Evolutionary conservation across 1,139 yeast species (phyloP).

Genomic region (Protomyces lactucae-debilis): DNA sequence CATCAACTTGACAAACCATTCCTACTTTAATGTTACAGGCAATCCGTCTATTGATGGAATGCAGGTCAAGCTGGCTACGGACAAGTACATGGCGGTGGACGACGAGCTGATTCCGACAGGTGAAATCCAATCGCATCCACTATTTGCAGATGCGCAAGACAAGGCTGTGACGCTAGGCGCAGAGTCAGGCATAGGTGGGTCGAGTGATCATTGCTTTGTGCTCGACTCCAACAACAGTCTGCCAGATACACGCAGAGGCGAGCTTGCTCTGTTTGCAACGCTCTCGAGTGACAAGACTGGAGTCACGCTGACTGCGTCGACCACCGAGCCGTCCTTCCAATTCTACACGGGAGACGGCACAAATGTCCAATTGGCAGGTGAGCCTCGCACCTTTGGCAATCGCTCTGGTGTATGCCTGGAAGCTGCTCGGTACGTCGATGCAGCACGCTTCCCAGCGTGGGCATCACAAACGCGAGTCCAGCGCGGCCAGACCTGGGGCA

Average conservation of each 20-base stretch:
- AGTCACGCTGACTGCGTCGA: slow-evolving; percentile 45
- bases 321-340: slow-evolving; percentile 68
- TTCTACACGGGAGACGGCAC: slow-evolving; percentile 59
- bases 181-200: slow-evolving; percentile 40
- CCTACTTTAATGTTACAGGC: slow-evolving; percentile 42
- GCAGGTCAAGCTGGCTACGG: slow-evolving; percentile 38
- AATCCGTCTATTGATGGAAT: slow-evolving; percentile 37
- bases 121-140: slow-evolving; percentile 39
- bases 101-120: slow-evolving; percentile 52
- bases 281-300: slow-evolving; percentile 50
- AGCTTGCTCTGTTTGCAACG: slow-evolving; percentile 44
- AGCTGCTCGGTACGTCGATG: slow-evolving; percentile 58
- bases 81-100: slow-evolving; percentile 42
- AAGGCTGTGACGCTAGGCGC: slow-evolving; percentile 35
- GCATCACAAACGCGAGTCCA: slow-evolving; percentile 49
- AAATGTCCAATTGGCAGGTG: slow-evolving; percentile 41
- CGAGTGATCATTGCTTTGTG: slow-evolving; percentile 51
- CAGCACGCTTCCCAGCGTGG: slow-evolving; percentile 51
- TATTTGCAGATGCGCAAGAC: slow-evolving; percentile 14
- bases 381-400: slow-evolving; percentile 39
- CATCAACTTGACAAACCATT: slow-evolving; percentile 60
- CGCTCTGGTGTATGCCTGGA: slow-evolving; percentile 63
- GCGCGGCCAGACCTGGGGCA: slow-evolving; percentile 54
- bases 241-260: slow-evolving; percentile 46
- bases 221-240: slow-evolving; percentile 37